A percentile compares a stretch with the other conserved stretches of the same genome.
These are phyloP conservation scores for Lachancea sp. DNA, from an alignment of 805 yeast genomes.

Conservation along the genomic window DNA sequence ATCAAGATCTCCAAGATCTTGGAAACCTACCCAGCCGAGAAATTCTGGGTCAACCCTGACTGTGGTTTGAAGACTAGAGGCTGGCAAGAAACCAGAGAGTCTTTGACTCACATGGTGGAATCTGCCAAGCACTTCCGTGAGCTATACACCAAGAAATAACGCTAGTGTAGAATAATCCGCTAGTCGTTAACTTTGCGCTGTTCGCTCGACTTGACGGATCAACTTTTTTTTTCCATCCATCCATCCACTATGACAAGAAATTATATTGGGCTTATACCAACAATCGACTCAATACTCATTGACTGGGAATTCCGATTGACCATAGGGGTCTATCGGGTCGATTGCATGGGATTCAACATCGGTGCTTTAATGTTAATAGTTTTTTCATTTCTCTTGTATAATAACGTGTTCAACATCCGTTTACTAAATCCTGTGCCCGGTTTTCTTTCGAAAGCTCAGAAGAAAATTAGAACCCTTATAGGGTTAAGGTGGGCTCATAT, in stretches of 20 bases:
- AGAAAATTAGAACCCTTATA: neutral
- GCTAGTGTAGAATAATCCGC: conserved; percentile 10
- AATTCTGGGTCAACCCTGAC: conserved; percentile 99
- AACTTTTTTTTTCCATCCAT: conserved; percentile 5
- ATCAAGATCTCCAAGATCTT: conserved; percentile 89
- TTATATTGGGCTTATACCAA: conserved; percentile 7
- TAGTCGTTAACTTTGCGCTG: neutral
- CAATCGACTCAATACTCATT: conserved; percentile 3
- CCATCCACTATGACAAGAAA: conserved; percentile 5
- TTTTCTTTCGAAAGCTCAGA: neutral
- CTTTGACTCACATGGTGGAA: conserved; percentile 96
- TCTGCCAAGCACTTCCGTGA: conserved; percentile 95
- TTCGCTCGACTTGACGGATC: neutral
- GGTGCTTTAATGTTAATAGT: conserved; percentile 19
- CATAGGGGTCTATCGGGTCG: conserved; percentile 1
- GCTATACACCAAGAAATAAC: conserved; percentile 36
- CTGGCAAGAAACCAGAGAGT: conserved; percentile 94
- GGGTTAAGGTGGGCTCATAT: neutral
- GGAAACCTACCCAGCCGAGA: conserved; percentile 95
- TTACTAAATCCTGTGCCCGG: neutral
- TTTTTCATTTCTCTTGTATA: conserved; percentile 18
- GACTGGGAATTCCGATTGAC: conserved; percentile 1
- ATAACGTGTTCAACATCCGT: conserved; percentile 33
- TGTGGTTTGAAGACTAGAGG: conserved; percentile 99
- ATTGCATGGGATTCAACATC: conserved; percentile 28